Evolutionary conservation across 495 filamentous ascomycete species (phyloP).

Genomic region (Podospora pseudocomata): DNA sequence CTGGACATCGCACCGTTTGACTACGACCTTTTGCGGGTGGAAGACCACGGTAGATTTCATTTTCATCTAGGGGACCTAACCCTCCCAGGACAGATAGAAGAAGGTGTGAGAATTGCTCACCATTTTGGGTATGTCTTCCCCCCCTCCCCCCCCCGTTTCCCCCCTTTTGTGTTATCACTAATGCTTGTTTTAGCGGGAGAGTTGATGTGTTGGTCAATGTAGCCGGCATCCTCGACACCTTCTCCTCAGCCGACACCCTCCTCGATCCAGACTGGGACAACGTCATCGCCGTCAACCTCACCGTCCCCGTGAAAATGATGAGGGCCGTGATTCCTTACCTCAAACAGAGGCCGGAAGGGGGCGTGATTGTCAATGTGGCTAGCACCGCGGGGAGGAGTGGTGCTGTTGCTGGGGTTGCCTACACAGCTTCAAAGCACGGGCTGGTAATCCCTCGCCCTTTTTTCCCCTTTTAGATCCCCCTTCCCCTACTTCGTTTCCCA

Average conservation of each 20-base stretch:
- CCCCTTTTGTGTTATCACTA: neutral
- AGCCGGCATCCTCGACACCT: constrained; percentile 41
- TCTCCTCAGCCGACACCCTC: constrained; percentile 32
- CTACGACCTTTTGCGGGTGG: constrained; percentile 27
- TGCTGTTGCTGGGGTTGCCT: constrained; percentile 39
- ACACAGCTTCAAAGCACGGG: constrained; percentile 39
- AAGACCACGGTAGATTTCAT: constrained; percentile 32
- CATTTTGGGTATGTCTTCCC: constrained; percentile 31
- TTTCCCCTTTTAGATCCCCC: neutral
- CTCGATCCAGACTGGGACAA: constrained; percentile 32
- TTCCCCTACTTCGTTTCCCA: no score
- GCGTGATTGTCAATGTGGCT: constrained; percentile 41
- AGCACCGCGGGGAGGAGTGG: constrained; percentile 39
- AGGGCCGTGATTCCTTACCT: constrained; percentile 36
- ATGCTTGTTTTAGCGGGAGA: constrained; percentile 10
- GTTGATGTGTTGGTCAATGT: constrained; percentile 43
- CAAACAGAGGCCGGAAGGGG: constrained; percentile 34
- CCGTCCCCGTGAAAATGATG: constrained; percentile 39
- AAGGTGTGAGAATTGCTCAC: constrained; percentile 30
- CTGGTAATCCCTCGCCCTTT: constrained; percentile 18
- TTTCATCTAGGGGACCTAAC: constrained; percentile 35
- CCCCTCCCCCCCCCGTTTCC: constrained; percentile 1
- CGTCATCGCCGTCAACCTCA: constrained; percentile 38
- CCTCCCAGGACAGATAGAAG: constrained; percentile 25
- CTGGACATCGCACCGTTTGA: constrained; percentile 34